Base-by-base conservation (phyloP, 208 protist species). In the Wallacemonas sp. region DNA sequence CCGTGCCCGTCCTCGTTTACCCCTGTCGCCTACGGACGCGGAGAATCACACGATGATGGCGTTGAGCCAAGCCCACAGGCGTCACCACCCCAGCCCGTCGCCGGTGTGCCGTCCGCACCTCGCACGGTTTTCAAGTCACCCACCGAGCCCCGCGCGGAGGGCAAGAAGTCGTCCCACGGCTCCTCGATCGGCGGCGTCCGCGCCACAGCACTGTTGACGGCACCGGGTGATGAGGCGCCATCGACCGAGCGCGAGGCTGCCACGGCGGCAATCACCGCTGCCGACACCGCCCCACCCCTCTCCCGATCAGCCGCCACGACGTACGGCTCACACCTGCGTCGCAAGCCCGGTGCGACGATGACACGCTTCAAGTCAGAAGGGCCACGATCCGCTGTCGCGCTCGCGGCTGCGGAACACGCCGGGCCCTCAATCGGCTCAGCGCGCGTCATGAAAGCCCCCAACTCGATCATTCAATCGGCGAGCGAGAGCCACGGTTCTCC, bases 401-500 rank as follows among this genome's bases (percentile, higher is more conserved):
- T 13, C 19, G 0, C 53, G 12, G 30, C 17, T 8, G 30, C 32
- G 19, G 30, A 15, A 4, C 3, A 15, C 17, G 26, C 44, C 4
- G n/a, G 37, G 3, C 27, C 41, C 57, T 3, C 38, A 26, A 30
- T n/a, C 4, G 19, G 24, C 41, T 5, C 61, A 10, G 15, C 5
- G 27, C 32, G 30, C 9, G 44, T 57, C 22, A 57, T 52, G 45
- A 66, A 57, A 32, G 50, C 50, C 32, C 59, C 32, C 0, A 27
- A 52, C 33, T 48, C 30, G 6, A 44, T 62, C 29, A 37, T 73
- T 12, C 64, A 67, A 45, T 63, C 46, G 15, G 54, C 59, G 19
- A n/a, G 29, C 1, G 50, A 44, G 41, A 46, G 10, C 22, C 57
- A 66, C 45, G 27, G 38, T 22, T 58, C 62, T 10, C 64, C 41